A percentile compares a stretch with the other conserved stretches of the same genome.
These are phyloP conservation scores for Gossypium raimondii DNA, from an alignment of 345 rosid genomes.

Conservation along the genomic window DNA sequence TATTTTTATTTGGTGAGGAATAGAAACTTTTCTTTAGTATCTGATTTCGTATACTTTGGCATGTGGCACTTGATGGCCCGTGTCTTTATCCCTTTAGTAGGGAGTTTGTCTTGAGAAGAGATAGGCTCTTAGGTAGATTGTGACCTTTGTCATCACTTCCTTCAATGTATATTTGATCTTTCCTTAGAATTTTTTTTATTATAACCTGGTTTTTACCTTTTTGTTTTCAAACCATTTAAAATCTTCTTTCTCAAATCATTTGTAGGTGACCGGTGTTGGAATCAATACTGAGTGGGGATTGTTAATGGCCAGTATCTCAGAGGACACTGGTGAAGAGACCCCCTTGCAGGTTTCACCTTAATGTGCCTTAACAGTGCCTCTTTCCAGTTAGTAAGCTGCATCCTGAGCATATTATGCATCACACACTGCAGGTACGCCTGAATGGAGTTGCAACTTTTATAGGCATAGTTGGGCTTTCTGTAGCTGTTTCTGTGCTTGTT, in stretches of 20 bases:
- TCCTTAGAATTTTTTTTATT: neutral
- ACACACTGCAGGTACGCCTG: constrained; percentile 65
- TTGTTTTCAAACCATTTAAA: neutral
- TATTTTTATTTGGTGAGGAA: neutral
- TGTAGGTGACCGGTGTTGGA: constrained; percentile 97
- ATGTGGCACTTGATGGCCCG: neutral
- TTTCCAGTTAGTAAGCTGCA: neutral
- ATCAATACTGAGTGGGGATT: constrained; percentile 99
- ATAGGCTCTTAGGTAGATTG: neutral
- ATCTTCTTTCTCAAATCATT: constrained; percentile 15
- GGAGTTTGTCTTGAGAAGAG: neutral
- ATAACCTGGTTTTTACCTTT: constrained; percentile 1
- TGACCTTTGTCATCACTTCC: neutral
- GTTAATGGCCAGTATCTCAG: constrained; percentile 96
- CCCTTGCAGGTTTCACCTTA: constrained; percentile 77
- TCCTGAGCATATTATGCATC: constrained; percentile 15
- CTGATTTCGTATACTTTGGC: neutral
- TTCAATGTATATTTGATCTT: neutral
- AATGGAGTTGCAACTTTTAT: constrained; percentile 99
- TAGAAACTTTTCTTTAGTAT: neutral
- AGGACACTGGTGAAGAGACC: constrained; percentile 98
- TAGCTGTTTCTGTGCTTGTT: constrained; percentile 69
- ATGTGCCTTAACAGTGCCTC: neutral
- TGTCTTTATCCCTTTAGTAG: constrained; percentile 1
- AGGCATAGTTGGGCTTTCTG: constrained; percentile 89